Percentiles rank a stretch among this genome's conserved stretches.
phyloP scores from a whole-genome alignment of 116 monocot genomes.

The Papilionanthe hybrid region DNA sequence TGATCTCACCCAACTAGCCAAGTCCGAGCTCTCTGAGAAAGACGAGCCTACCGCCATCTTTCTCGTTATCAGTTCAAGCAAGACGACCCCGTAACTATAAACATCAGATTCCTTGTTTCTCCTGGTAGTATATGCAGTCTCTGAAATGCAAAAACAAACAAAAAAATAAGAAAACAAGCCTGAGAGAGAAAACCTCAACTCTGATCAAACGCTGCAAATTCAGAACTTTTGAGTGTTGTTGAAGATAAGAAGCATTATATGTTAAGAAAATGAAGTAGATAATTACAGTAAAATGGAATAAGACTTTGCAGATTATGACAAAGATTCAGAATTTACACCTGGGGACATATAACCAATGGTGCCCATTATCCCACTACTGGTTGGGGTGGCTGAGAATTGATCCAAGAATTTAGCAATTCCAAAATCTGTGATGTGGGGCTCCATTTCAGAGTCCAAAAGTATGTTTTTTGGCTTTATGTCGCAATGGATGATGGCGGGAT shows the following conservation, averaged over 20 bases:
- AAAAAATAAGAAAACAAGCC: neutral
- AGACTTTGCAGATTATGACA: neutral
- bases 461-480: slow-evolving; percentile 95
- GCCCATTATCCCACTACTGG: slow-evolving; percentile 49
- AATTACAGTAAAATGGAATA: neutral
- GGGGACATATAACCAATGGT: slow-evolving; percentile 86
- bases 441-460: slow-evolving; percentile 71
- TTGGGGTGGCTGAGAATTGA: slow-evolving; percentile 30
- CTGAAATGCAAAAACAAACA: slow-evolving; percentile 18
- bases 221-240: neutral
- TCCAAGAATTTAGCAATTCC: slow-evolving; percentile 74
- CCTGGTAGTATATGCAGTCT: slow-evolving; percentile 63
- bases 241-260: neutral
- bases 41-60: slow-evolving; percentile 48
- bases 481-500: slow-evolving; percentile 65
- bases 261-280: neutral
- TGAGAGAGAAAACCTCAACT: neutral
- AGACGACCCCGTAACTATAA: slow-evolving; percentile 85
- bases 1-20: slow-evolving; percentile 59
- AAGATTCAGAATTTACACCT: slow-evolving; percentile 32
- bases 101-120: slow-evolving; percentile 76
- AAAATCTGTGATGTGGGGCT: slow-evolving; percentile 91
- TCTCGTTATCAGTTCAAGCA: slow-evolving; percentile 77
- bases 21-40: slow-evolving; percentile 42
- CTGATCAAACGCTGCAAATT: neutral